These are phyloP conservation scores for Oryza glaberrima DNA, from an alignment of 176 grass and related monocot genomes.

Conservation along the genomic window DNA sequence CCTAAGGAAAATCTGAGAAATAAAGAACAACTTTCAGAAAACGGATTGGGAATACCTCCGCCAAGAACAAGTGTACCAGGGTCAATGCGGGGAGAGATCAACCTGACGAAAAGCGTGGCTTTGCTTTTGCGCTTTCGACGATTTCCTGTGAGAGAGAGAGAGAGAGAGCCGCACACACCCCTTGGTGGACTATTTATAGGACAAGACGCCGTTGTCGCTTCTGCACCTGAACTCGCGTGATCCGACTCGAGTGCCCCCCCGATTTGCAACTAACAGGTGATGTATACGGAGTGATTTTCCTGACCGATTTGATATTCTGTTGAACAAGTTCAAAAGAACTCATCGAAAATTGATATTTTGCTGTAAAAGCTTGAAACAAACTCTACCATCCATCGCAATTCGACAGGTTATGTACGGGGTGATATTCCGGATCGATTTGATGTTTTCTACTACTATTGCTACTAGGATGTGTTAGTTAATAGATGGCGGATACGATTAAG, in stretches of 20 bases:
- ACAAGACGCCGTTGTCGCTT: slow-evolving; percentile 16
- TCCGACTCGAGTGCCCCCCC: neutral
- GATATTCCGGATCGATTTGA: no score
- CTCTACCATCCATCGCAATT: no score
- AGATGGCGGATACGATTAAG: neutral
- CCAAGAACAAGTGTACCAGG: neutral
- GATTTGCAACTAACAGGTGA: neutral
- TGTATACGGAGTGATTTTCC: no score
- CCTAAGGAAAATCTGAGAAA: slow-evolving; percentile 5
- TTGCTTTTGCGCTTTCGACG: neutral
- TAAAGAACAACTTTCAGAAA: neutral
- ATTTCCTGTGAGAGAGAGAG: neutral
- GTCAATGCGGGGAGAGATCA: slow-evolving; percentile 23
- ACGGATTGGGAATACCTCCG: slow-evolving; percentile 4
- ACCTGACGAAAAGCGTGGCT: neutral
- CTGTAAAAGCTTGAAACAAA: no score
- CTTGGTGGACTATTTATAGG: slow-evolving; percentile 29
- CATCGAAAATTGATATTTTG: no score
- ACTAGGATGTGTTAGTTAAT: no score
- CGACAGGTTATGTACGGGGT: no score
- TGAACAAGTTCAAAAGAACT: no score
- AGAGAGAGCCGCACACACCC: neutral
- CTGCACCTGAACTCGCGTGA: neutral
- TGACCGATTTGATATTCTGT: no score
- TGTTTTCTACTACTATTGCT: no score